Percentiles rank a stretch among this genome's conserved stretches.
Conservation (phyloP, 2,329 filamentous ascomycete species). For the Colletotrichum lentis region DNA sequence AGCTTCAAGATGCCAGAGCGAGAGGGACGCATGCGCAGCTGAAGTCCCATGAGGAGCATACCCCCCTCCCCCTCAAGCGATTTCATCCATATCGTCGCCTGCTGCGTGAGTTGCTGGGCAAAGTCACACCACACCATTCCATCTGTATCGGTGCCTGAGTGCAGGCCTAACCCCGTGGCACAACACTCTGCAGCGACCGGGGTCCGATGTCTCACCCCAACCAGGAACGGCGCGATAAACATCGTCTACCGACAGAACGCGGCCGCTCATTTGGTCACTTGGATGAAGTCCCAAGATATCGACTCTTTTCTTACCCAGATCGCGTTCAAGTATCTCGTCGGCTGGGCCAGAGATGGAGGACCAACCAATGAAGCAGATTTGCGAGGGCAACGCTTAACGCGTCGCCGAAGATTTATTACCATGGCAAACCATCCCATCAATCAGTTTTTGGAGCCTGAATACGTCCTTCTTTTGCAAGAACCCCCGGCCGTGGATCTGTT, state of each 20-base stretch:
- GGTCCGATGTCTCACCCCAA: not conserved
- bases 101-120: not conserved
- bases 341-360: no score
- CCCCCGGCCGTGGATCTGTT: no score
- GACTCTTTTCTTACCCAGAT: no score
- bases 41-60: not conserved
- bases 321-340: no score
- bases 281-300: no score
- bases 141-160: slow-evolving; percentile 13
- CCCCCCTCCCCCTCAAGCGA: not conserved
- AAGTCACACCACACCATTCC: not conserved
- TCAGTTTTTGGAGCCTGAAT: no score
- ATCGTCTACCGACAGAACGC: not conserved
- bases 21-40: not conserved
- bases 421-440: no score
- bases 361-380: no score
- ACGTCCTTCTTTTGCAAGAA: no score
- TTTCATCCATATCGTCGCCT: not conserved
- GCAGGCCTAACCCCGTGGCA: not conserved
- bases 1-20: not conserved
- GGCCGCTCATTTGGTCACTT: not conserved
- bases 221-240: not conserved
- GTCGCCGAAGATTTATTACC: no score
- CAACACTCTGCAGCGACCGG: slow-evolving; percentile 11
- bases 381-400: no score